A percentile compares a stretch with the other conserved stretches of the same genome.
Conservation (phyloP, 345 rosid species). For the Salix viminalis region DNA sequence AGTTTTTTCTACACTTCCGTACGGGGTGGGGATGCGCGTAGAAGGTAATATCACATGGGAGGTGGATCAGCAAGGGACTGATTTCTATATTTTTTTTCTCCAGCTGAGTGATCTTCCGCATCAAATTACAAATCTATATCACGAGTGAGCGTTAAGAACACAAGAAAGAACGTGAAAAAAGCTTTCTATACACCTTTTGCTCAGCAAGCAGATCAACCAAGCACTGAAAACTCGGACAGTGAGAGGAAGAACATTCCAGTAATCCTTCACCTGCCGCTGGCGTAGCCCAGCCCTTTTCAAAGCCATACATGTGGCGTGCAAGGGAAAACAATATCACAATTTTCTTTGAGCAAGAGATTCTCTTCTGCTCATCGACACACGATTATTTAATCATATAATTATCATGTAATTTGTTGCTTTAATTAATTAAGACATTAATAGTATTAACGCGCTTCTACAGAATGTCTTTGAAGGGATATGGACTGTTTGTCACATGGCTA, state of each 20-base stretch:
- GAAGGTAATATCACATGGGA: too few relatives aligned
- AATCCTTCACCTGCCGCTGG: neutral
- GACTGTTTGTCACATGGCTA: conserved; percentile 8
- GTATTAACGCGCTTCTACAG: conserved; percentile 6
- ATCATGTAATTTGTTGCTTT: neutral
- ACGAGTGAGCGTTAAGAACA: too few relatives aligned
- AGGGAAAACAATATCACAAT: neutral
- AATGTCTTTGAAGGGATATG: conserved; percentile 24
- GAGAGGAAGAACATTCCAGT: neutral
- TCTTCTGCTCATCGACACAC: neutral
- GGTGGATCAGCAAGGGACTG: too few relatives aligned
- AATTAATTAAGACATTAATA: neutral
- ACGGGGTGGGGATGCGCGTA: too few relatives aligned
- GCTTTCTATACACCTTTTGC: too few relatives aligned
- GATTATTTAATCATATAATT: neutral
- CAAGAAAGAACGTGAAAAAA: too few relatives aligned
- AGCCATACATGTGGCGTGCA: neutral
- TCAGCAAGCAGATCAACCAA: neutral
- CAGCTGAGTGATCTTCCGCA: too few relatives aligned
- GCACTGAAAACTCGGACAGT: neutral
- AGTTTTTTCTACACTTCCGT: too few relatives aligned
- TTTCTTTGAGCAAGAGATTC: neutral
- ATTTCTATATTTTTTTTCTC: too few relatives aligned
- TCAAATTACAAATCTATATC: too few relatives aligned
- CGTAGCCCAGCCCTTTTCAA: neutral